phyloP scores from a whole-genome alignment of 441 rosid genomes.

The Lagerstroemia fauriei region DNA sequence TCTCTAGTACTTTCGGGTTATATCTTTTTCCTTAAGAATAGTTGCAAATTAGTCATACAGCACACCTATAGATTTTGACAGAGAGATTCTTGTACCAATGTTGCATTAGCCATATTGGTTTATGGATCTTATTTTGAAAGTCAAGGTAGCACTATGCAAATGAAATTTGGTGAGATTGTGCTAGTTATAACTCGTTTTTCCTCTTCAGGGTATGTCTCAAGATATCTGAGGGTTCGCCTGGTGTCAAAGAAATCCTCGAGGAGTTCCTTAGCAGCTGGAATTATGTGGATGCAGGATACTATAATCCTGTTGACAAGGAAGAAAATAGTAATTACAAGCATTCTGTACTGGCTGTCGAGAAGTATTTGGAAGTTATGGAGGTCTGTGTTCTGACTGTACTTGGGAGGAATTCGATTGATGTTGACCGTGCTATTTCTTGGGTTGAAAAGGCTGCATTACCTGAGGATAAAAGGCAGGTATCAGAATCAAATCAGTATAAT shows the following conservation, averaged over 20 bases:
- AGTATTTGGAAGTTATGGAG: conserved; percentile 66
- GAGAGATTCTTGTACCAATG: neutral
- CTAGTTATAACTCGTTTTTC: conserved; percentile 11
- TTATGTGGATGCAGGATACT: conserved; percentile 46
- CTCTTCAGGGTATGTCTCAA: conserved; percentile 68
- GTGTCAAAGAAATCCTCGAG: conserved; percentile 63
- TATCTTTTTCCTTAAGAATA: neutral
- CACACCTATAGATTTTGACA: too few relatives aligned
- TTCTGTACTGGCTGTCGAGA: conserved; percentile 46
- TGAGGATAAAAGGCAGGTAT: conserved; percentile 72
- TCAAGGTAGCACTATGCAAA: neutral
- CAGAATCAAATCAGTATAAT: neutral
- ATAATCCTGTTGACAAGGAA: conserved; percentile 39
- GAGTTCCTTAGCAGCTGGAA: conserved; percentile 74
- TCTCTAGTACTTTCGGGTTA: neutral
- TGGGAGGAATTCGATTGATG: conserved; percentile 48
- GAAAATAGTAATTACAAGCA: conserved; percentile 29
- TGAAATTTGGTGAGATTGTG: neutral
- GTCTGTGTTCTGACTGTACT: conserved; percentile 60
- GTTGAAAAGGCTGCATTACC: conserved; percentile 74
- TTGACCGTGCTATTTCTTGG: conserved; percentile 69
- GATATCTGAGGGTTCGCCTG: conserved; percentile 61
- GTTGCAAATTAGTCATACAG: too few relatives aligned
- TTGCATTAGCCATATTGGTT: neutral
- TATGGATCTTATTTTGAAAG: neutral